phyloP scores from a whole-genome alignment of 2,329 filamentous ascomycete species.

The Eutypella sp. region DNA sequence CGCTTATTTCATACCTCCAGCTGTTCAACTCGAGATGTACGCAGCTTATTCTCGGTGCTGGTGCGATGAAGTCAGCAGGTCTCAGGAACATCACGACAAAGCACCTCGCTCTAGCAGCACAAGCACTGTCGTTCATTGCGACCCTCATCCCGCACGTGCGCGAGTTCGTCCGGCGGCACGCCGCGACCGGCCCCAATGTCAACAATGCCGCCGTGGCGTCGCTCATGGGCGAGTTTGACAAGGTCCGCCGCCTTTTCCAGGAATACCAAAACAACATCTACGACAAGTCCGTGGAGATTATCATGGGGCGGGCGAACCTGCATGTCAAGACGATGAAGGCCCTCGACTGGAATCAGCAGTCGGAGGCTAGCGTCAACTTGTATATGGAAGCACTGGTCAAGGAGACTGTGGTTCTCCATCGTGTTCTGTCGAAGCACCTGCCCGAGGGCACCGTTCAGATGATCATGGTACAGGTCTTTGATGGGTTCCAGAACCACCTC shows the following conservation, averaged over 20 bases:
- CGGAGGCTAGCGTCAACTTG: slow-evolving; percentile 46
- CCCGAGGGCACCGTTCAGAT: slow-evolving; percentile 69
- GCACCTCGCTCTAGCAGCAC: slow-evolving; percentile 85
- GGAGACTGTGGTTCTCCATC: slow-evolving; percentile 79
- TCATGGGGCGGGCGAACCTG: slow-evolving; percentile 69
- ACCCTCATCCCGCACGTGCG: slow-evolving; percentile 83
- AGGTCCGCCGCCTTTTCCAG: slow-evolving; percentile 74
- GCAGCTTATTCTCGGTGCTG: slow-evolving; percentile 93
- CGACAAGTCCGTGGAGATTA: slow-evolving; percentile 90
- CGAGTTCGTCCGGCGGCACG: slow-evolving; percentile 82
- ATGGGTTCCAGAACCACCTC: slow-evolving; percentile 75
- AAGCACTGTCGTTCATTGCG: slow-evolving; percentile 82
- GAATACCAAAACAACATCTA: slow-evolving; percentile 89
- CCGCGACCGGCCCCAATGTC: slow-evolving; percentile 38
- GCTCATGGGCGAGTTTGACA: slow-evolving; percentile 82
- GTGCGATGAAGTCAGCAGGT: slow-evolving; percentile 81
- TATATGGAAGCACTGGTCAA: slow-evolving; percentile 87
- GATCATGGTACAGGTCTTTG: slow-evolving; percentile 84
- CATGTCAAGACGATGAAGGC: slow-evolving; percentile 72
- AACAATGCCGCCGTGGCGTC: slow-evolving; percentile 43
- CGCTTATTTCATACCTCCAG: slow-evolving; percentile 79
- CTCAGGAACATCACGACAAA: slow-evolving; percentile 96
- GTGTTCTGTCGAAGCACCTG: slow-evolving; percentile 77
- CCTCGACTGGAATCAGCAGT: slow-evolving; percentile 66
- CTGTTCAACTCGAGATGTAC: slow-evolving; percentile 94